Evolutionary conservation across 1,284 basidiomycete genomes (phyloP), one percentile per base, ranked within the genome.

Genomic region (Ustilago xerochloae): DNA sequence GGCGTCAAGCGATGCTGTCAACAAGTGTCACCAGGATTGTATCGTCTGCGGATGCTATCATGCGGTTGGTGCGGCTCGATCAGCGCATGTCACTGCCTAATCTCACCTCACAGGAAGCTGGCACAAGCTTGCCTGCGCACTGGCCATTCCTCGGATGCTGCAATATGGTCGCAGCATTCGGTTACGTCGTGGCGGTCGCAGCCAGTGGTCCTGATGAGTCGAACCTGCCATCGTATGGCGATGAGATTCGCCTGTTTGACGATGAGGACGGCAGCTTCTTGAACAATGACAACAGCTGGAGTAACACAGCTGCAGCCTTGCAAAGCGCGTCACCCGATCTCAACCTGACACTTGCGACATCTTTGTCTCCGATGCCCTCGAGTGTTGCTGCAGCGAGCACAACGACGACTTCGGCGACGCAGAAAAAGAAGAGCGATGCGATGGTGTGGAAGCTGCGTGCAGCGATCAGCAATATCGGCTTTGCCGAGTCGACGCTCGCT

Each of bases 141-240:
- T 63, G 52, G 52, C 60, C 60, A 3, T 63, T 63, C 30, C 32
- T 63, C 7, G 53, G 46, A 10, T 63, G 60, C 29, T 63, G 60
- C 52, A 54, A 54, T 18, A 48, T 63, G 52, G 52, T 63, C 15
- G 60, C 60, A 13, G 51, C 60, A 2, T 63, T 55, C 22, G 60
- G 60, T 8, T 63, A 63, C 12, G 60, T 54, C 10, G 60, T 63
- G 1, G 60, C 60, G 3, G 60, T 63, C n/a, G 60, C 60, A 7
- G 60, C 60, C 4, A 55, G 52, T 32, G 59, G 59, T 8, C 51
- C 59, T 1, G 52, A 63, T 13, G 30, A 49, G 12, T 47, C 58
- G 10, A 46, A 51, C 20, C 18, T 61, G 43, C 58, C 58, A 1
- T 47, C 48, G 4, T 61, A 53, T 20, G 41, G 51, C 7, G 58